Base-by-base conservation (phyloP, 2,329 filamentous ascomycete genomes). In the Fonsecaea nubica region DNA sequence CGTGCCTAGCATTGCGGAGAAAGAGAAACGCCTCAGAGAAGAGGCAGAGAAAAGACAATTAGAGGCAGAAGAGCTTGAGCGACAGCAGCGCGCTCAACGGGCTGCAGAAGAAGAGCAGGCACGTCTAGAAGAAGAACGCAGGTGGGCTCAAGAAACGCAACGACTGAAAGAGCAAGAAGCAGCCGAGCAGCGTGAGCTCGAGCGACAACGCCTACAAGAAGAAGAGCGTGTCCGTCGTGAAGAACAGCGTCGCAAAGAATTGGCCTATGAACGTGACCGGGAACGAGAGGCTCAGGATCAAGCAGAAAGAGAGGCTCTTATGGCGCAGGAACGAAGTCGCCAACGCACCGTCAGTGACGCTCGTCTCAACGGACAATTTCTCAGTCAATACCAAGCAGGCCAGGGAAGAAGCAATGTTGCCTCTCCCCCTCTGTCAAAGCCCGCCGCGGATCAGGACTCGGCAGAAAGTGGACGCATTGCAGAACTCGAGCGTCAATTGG, bases 381-480 rank as follows among this genome's bases (percentile, higher is more conserved):
- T 96, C 58, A 94, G 91, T 75, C 91, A 97, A 75, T 96, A 97
- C 76, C 90, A 92, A 76, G 88, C 89, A 21, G 89, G 92, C 71
- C 88, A 91, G 75, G 77, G 83, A 68, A 74, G 77, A 15, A 42
- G 35, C 62, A 71, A 73, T 64, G 76, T 75, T 40, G n/a, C 32
- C 32, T 33, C 65, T 9, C 40, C 63, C n/a, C 33, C 45, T 40
- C 63, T 55, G 4, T 83, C 62, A 85, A 79, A 67, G 81, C 80
- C 30, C 8, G 42, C 65, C 30, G 52, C 60, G 12, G 42, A 66
- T 78, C 69, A 73, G 53, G 61, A 65, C 52, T 63, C 70, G 6
- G 62, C 82, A 2, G 86, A 94, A 76, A 87, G 83, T 69, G 86
- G 84, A 69, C 88, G 93, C 48, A 89, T 97, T 69, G 86, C 86